Conservation (phyloP, 345 rosid genomes). For the Populus pruinosa region DNA sequence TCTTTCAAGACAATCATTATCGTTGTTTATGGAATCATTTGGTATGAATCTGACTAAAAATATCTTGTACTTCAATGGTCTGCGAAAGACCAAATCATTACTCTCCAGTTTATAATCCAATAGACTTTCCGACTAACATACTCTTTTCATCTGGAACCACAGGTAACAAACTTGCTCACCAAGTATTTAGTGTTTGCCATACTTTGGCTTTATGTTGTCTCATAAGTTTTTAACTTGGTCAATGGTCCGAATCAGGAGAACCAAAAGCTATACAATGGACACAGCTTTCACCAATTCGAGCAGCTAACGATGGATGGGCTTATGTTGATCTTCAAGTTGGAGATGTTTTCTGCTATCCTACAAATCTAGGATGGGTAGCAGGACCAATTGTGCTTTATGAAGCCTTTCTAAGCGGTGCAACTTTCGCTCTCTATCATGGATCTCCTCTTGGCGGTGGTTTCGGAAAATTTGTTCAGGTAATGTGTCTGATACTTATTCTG, state of each 20-base stretch:
- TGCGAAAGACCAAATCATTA: slow-evolving; percentile 37
- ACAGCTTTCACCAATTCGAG: slow-evolving; percentile 69
- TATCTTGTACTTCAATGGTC: not conserved
- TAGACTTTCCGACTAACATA: slow-evolving; percentile 61
- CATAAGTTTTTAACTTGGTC: not conserved
- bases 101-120: slow-evolving; percentile 52
- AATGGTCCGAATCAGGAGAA: slow-evolving; percentile 51
- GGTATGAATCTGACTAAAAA: no score
- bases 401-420: slow-evolving; percentile 66
- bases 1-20: no score
- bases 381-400: slow-evolving; percentile 69
- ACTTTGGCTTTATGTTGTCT: not conserved
- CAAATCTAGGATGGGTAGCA: slow-evolving; percentile 95
- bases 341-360: slow-evolving; percentile 77
- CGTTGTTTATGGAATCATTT: no score
- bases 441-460: slow-evolving; percentile 82
- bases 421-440: slow-evolving; percentile 83
- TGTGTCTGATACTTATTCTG: not conserved
- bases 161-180: slow-evolving; percentile 33
- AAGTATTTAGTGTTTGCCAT: not conserved
- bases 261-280: slow-evolving; percentile 99
- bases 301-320: slow-evolving; percentile 65
- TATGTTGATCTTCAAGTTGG: slow-evolving; percentile 55
- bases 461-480: slow-evolving; percentile 84
- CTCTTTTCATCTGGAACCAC: slow-evolving; percentile 96